phyloP scores from a whole-genome alignment of 768 basidiomycete species.

The Hortiboletus campestris region DNA sequence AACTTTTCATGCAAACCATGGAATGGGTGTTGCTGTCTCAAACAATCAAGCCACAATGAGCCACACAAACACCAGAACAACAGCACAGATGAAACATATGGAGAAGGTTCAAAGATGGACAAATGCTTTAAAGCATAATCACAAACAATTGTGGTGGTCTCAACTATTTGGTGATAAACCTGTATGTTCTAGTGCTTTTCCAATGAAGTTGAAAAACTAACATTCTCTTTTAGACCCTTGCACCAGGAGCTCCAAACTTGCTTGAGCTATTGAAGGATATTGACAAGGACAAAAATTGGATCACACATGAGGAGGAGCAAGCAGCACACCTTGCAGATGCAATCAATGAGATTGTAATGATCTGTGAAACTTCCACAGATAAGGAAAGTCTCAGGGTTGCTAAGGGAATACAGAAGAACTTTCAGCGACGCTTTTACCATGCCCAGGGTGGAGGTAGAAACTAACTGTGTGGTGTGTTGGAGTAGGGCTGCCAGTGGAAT shows the following conservation, averaged over 20 bases:
- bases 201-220: background rate
- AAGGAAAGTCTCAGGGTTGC: conserved; percentile 9
- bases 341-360: background rate
- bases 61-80: background rate
- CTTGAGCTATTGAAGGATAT: conserved; percentile 22
- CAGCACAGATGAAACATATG: background rate
- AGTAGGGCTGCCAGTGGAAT: background rate
- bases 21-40: background rate
- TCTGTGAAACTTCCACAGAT: background rate
- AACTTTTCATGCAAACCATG: background rate
- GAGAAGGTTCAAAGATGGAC: conserved; percentile 16
- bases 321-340: conserved; percentile 5
- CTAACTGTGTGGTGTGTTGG: too few species aligned
- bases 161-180: conserved; percentile 21
- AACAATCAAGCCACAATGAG: background rate
- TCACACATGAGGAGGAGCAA: conserved; percentile 18
- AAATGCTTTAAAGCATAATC: background rate
- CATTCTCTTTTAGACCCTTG: background rate
- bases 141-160: background rate
- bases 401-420: conserved; percentile 17
- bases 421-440: conserved; percentile 21
- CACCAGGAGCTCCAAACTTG: conserved; percentile 6
- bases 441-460: too few species aligned
- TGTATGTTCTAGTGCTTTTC: conserved; percentile 8
- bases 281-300: conserved; percentile 17